Evolutionary conservation across 495 filamentous ascomycete species (phyloP).

Genomic region (Lichenothelia convexa): DNA sequence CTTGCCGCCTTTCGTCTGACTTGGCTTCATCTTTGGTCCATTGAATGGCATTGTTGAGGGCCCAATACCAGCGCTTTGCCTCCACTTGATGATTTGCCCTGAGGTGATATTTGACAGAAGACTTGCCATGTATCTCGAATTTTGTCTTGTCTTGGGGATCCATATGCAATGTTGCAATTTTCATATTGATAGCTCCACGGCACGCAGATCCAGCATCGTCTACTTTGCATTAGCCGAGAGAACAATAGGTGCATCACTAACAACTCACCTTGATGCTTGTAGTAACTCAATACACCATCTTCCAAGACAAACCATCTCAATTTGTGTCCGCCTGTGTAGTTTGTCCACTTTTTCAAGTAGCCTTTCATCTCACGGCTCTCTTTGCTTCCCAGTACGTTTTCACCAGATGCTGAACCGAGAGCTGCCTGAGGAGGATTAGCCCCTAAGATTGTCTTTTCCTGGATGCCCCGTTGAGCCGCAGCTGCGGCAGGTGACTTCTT

Average conservation of each 20-base stretch:
- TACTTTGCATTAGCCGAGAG: slow-evolving; percentile 12
- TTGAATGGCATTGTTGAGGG: slow-evolving; percentile 94
- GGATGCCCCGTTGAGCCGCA: slow-evolving; percentile 84
- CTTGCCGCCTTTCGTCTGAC: slow-evolving; percentile 60
- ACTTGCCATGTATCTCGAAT: slow-evolving; percentile 94
- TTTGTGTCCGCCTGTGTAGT: slow-evolving; percentile 92
- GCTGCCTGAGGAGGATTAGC: slow-evolving; percentile 25
- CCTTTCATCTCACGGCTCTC: slow-evolving; percentile 94
- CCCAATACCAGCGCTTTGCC: slow-evolving; percentile 93
- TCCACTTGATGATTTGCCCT: slow-evolving; percentile 93
- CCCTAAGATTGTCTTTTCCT: slow-evolving; percentile 88
- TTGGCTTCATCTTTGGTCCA: slow-evolving; percentile 94
- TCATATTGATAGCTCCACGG: slow-evolving; percentile 96
- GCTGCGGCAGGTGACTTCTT: slow-evolving; percentile 90
- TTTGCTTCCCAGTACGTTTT: slow-evolving; percentile 51
- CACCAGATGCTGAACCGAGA: slow-evolving; percentile 33
- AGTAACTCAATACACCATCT: slow-evolving; percentile 94
- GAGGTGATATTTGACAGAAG: slow-evolving; percentile 94
- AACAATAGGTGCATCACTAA: not conserved
- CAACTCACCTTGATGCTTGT: slow-evolving; percentile 72
- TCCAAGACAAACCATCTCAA: slow-evolving; percentile 95
- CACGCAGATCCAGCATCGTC: slow-evolving; percentile 87
- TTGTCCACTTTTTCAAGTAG: slow-evolving; percentile 98
- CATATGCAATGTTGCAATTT: slow-evolving; percentile 85
- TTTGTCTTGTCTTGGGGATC: slow-evolving; percentile 90